phyloP scores from a whole-genome alignment of 139 green algal species.

The Coccomyxa sp. region DNA sequence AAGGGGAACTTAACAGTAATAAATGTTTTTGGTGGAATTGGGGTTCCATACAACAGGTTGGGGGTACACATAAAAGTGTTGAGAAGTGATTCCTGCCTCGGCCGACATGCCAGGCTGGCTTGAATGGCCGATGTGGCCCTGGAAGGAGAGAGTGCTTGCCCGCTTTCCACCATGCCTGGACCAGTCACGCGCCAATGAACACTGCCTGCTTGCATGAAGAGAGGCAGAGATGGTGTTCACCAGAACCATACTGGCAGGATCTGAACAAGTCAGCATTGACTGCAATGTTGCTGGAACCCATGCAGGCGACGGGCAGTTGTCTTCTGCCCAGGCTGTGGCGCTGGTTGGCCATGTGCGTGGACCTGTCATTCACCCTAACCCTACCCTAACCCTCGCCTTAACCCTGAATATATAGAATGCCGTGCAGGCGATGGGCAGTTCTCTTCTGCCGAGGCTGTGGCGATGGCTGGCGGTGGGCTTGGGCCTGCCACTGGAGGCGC shows the following conservation, averaged over 20 bases:
- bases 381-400: no score
- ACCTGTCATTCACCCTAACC: no score
- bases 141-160: no score
- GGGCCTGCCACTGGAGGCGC: constrained; percentile 55
- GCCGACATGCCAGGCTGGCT: no score
- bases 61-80: no score
- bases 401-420: neutral
- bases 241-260: neutral
- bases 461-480: constrained; percentile 38
- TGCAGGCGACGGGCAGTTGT: neutral
- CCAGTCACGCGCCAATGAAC: no score
- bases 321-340: neutral
- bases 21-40: neutral
- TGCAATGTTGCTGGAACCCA: neutral
- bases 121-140: no score
- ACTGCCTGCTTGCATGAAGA: no score
- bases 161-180: no score
- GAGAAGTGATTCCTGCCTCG: no score
- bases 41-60: no score
- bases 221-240: neutral
- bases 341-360: no score
- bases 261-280: neutral
- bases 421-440: neutral
- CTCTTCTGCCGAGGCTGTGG: neutral
- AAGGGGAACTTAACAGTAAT: neutral